Conservation (phyloP, 257 asterid species). For the Catharanthus roseus region DNA sequence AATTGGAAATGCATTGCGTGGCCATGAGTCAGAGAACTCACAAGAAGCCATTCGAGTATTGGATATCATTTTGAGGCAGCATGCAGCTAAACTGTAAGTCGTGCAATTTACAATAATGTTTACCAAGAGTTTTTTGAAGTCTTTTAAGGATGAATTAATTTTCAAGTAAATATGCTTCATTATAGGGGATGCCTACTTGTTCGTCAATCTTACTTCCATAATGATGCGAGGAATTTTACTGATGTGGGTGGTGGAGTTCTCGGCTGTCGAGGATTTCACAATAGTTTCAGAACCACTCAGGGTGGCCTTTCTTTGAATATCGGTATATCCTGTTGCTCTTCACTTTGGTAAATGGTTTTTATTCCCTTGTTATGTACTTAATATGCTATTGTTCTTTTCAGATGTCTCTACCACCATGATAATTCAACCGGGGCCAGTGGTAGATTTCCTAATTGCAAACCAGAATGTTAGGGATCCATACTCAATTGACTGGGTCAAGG, state of each 20-base stretch:
- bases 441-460: slow-evolving; percentile 62
- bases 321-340: slow-evolving; percentile 31
- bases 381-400: slow-evolving; percentile 15
- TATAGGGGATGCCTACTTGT: slow-evolving; percentile 12
- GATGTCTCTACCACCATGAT: slow-evolving; percentile 91
- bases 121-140: background rate
- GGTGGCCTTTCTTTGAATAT: slow-evolving; percentile 82
- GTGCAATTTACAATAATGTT: background rate
- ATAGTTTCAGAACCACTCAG: slow-evolving; percentile 82
- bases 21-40: slow-evolving; percentile 74
- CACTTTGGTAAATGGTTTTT: background rate
- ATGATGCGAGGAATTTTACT: slow-evolving; percentile 27
- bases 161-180: background rate
- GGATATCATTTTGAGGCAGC: slow-evolving; percentile 89
- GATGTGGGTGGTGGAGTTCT: slow-evolving; percentile 92
- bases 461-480: slow-evolving; percentile 76
- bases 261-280: slow-evolving; percentile 88
- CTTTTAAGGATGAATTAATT: background rate
- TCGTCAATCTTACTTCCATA: slow-evolving; percentile 5
- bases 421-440: slow-evolving; percentile 76
- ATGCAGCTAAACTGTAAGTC: slow-evolving; percentile 94
- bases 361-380: background rate
- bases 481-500: slow-evolving; percentile 84
- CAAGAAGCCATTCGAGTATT: slow-evolving; percentile 41
- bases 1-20: slow-evolving; percentile 62